Conservation (phyloP, 352 stramenopile genomes). For the Globisporangium abappressorium region DNA sequence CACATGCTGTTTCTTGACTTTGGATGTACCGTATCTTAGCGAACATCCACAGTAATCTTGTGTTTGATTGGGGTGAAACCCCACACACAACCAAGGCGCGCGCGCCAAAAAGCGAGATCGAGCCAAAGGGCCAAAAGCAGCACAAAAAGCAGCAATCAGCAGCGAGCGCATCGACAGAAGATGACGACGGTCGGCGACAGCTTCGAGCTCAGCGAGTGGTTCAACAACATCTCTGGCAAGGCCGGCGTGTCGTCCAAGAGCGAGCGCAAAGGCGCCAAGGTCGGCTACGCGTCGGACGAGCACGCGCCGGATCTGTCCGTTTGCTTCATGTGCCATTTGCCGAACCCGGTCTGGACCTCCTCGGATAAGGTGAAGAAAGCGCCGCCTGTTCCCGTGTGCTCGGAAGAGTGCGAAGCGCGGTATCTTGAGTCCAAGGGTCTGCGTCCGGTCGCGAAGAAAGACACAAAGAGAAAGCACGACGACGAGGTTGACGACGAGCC, state of each 20-base stretch:
- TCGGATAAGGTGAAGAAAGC: conserved; percentile 54
- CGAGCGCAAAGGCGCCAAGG: conserved; percentile 40
- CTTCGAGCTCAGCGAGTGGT: conserved; percentile 84
- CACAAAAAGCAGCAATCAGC: neutral
- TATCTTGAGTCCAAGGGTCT: conserved; percentile 57
- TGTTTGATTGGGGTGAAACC: conserved; percentile 21
- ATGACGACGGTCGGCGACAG: conserved; percentile 46
- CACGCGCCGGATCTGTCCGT: conserved; percentile 19
- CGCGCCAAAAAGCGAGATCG: conserved; percentile 19
- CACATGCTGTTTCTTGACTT: neutral
- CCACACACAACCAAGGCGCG: conserved; percentile 3
- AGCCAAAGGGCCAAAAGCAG: neutral
- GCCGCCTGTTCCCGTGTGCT: conserved; percentile 58
- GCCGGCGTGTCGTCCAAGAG: conserved; percentile 19
- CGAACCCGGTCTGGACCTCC: conserved; percentile 64
- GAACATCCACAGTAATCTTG: neutral
- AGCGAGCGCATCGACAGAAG: conserved; percentile 3
- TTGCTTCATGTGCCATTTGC: conserved; percentile 58
- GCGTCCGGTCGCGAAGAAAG: conserved; percentile 23
- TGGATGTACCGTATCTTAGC: conserved; percentile 4
- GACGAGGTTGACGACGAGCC: conserved; percentile 1
- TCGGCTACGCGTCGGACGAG: conserved; percentile 12
- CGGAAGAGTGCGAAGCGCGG: conserved; percentile 45
- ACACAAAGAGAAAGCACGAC: conserved; percentile 22
- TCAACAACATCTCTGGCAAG: conserved; percentile 41